phyloP scores from a whole-genome alignment of 1,284 basidiomycete species.

The Ustilago trichophora region DNA sequence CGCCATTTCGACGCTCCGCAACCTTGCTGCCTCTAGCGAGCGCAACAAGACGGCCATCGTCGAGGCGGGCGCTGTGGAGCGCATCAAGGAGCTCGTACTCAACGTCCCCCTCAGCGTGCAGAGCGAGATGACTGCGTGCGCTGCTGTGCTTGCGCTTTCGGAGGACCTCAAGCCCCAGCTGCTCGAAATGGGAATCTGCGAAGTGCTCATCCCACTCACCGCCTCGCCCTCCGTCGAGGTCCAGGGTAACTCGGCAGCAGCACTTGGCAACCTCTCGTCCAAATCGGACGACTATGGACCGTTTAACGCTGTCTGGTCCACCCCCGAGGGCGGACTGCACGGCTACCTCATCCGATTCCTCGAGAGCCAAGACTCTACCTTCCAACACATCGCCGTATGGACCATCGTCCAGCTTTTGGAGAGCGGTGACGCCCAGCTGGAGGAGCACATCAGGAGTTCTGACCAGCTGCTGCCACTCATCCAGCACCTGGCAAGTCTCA shows the following conservation, averaged over 20 bases:
- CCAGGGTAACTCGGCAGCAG: slow-evolving; percentile 97
- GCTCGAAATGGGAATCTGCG: slow-evolving; percentile 97
- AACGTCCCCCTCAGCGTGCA: slow-evolving; percentile 96
- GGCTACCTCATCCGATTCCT: slow-evolving; percentile 94
- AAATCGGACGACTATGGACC: slow-evolving; percentile 93
- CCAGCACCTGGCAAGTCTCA: slow-evolving; percentile 44
- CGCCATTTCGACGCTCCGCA: slow-evolving; percentile 97
- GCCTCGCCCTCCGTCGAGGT: slow-evolving; percentile 96
- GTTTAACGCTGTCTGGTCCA: slow-evolving; percentile 97
- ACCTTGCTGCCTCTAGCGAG: slow-evolving; percentile 95
- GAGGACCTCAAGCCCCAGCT: slow-evolving; percentile 69
- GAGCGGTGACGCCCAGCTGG: slow-evolving; percentile 75
- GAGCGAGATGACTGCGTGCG: slow-evolving; percentile 99
- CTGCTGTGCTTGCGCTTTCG: slow-evolving; percentile 72
- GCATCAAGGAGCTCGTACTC: slow-evolving; percentile 95
- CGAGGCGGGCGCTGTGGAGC: slow-evolving; percentile 95
- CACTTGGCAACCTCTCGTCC: slow-evolving; percentile 94
- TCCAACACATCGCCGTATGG: slow-evolving; percentile 96
- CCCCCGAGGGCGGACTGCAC: slow-evolving; percentile 96
- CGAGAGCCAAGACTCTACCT: slow-evolving; percentile 93
- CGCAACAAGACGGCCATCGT: slow-evolving; percentile 99
- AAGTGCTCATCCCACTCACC: slow-evolving; percentile 95
- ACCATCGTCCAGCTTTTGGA: slow-evolving; percentile 97
- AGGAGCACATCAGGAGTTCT: slow-evolving; percentile 63
- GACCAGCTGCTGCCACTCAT: slow-evolving; percentile 61